Percentiles rank a stretch among this genome's conserved stretches.
These are phyloP conservation scores for Chalaropsis ovoidea DNA, from an alignment of 2,329 filamentous ascomycete genomes.

Conservation along the genomic window DNA sequence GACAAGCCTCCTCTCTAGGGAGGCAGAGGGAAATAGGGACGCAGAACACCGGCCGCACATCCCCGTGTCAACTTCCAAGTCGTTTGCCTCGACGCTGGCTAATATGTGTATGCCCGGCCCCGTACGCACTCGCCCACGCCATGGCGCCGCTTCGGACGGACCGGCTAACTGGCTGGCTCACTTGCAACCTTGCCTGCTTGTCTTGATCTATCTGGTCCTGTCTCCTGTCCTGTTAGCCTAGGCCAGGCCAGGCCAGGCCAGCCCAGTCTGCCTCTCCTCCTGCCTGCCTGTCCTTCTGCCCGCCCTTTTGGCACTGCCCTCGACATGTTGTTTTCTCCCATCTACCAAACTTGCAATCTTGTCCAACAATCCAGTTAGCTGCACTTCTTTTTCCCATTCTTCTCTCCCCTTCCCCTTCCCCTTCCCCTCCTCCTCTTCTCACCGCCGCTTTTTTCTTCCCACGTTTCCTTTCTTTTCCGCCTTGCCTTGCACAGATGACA, in stretches of 20 bases:
- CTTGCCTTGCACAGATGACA: background rate
- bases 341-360: background rate
- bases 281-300: background rate
- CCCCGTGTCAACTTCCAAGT: too few relatives aligned
- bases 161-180: background rate
- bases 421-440: background rate
- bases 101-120: too few relatives aligned
- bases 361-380: background rate
- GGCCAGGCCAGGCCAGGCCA: too few relatives aligned
- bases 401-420: background rate
- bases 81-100: too few relatives aligned
- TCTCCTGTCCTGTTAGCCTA: too few relatives aligned
- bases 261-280: background rate
- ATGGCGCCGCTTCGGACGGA: too few relatives aligned
- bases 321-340: background rate
- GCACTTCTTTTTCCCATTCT: background rate
- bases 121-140: too few relatives aligned
- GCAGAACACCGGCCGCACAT: background rate
- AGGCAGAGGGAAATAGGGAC: too few relatives aligned
- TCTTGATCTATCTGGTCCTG: background rate
- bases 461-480: background rate
- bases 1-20: too few relatives aligned
- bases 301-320: background rate
- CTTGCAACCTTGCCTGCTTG: background rate
- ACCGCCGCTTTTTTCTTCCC: background rate